A percentile compares a stretch with the other conserved stretches of the same genome.
phyloP scores from a whole-genome alignment of 441 rosid species.

The Pelargonium cotyledonis region DNA sequence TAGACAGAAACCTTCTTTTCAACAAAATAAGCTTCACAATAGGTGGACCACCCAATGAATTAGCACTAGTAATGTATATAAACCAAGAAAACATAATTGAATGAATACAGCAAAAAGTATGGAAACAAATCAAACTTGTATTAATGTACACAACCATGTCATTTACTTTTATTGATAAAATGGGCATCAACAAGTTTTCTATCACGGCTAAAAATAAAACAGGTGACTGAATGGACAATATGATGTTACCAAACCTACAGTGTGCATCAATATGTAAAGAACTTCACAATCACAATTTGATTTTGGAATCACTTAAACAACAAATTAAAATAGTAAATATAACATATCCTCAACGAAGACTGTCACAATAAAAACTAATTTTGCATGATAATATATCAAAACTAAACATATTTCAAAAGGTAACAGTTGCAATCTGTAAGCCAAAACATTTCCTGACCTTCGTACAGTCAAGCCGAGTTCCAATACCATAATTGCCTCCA shows the following conservation, averaged over 20 bases:
- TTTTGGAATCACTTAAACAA: conserved; percentile 1
- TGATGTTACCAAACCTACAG: neutral
- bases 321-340: neutral
- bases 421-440: conserved; percentile 14
- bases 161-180: neutral
- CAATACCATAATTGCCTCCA: conserved; percentile 90
- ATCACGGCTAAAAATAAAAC: neutral
- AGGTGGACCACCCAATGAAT: neutral
- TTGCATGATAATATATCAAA: conserved; percentile 13
- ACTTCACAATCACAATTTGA: conserved; percentile 3
- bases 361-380: neutral
- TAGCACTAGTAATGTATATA: neutral
- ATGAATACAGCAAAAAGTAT: neutral
- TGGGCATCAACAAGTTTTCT: neutral
- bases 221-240: neutral
- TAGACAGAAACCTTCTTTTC: neutral
- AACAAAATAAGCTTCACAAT: neutral
- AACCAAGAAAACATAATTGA: neutral
- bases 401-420: conserved; percentile 4
- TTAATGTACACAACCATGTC: neutral
- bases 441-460: conserved; percentile 42
- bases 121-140: neutral
- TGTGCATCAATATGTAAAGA: neutral
- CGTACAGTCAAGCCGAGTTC: conserved; percentile 83
- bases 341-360: neutral